A percentile compares a stretch with the other conserved stretches of the same genome.
Evolutionary conservation across 257 asterid species (phyloP).

Genomic region (Solanum ahanhuiri): DNA sequence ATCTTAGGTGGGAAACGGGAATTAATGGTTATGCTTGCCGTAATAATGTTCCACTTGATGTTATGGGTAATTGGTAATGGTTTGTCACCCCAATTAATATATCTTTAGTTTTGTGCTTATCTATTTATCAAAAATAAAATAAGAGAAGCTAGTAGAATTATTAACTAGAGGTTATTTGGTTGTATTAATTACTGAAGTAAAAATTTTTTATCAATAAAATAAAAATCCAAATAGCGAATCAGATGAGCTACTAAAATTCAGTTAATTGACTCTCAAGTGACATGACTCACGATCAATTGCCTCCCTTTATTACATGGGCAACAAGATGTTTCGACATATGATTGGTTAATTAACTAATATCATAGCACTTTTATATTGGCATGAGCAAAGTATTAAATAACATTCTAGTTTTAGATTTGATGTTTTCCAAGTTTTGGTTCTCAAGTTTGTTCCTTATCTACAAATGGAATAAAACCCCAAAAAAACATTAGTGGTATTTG

Average conservation of each 20-base stretch:
- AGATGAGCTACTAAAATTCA: not conserved
- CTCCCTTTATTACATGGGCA: not conserved
- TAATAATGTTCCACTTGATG: not conserved
- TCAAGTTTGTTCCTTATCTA: not conserved
- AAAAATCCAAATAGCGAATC: not conserved
- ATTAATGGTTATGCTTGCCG: not conserved
- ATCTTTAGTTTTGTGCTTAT: not conserved
- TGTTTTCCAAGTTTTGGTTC: not conserved
- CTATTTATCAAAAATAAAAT: not conserved
- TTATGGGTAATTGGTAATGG: not conserved
- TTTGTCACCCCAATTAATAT: not conserved
- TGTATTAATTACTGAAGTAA: too few relatives aligned
- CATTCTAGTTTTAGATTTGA: not conserved
- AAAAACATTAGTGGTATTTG: not conserved
- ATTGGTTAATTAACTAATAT: not conserved
- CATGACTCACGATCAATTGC: not conserved
- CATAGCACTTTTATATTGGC: not conserved
- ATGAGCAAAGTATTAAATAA: not conserved
- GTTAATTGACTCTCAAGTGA: not conserved
- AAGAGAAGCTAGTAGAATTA: not conserved
- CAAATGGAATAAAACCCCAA: not conserved
- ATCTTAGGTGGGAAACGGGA: not conserved
- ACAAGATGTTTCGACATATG: not conserved
- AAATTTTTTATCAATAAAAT: fast-evolving
- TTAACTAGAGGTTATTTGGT: not conserved